Evolutionary conservation across 208 protist species (phyloP).

Genomic region (Leishmania guyanensis): DNA sequence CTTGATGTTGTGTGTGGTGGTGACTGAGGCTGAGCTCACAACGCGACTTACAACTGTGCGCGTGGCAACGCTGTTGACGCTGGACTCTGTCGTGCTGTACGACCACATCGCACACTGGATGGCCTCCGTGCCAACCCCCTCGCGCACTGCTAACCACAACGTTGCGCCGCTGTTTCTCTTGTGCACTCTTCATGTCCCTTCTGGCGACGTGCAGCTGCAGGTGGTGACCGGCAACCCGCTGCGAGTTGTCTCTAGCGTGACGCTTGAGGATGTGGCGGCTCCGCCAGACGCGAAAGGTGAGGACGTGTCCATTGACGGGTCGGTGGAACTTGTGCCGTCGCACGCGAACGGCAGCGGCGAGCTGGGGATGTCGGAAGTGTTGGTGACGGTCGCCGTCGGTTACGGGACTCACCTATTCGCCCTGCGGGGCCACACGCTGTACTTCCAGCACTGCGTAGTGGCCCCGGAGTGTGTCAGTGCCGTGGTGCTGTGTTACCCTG

Average conservation of each 20-base stretch:
- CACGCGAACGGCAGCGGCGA: constrained; percentile 15
- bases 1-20: constrained; percentile 28
- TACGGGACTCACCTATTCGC: constrained; percentile 25
- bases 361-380: constrained; percentile 23
- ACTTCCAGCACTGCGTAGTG: constrained; percentile 35
- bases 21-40: constrained; percentile 3
- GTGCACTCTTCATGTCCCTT: constrained; percentile 7
- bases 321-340: constrained; percentile 25
- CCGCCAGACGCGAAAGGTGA: constrained; percentile 5
- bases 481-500: constrained; percentile 26
- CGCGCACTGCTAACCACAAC: constrained; percentile 3
- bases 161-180: constrained; percentile 22
- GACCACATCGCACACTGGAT: constrained; percentile 32
- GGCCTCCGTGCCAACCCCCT: constrained; percentile 26
- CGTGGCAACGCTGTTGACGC: constrained; percentile 16
- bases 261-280: constrained; percentile 14
- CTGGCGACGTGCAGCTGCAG: constrained; percentile 27
- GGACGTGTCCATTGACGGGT: constrained; percentile 18
- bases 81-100: constrained; percentile 24
- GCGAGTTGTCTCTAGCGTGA: constrained; percentile 25
- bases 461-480: constrained; percentile 17
- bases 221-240: constrained; percentile 36
- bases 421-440: constrained; percentile 25
- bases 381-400: constrained; percentile 24
- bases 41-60: constrained; percentile 25